Evolutionary conservation across 306 rosid species (phyloP), one percentile per base, ranked within the genome.

Genomic region (Quercus ilex): DNA sequence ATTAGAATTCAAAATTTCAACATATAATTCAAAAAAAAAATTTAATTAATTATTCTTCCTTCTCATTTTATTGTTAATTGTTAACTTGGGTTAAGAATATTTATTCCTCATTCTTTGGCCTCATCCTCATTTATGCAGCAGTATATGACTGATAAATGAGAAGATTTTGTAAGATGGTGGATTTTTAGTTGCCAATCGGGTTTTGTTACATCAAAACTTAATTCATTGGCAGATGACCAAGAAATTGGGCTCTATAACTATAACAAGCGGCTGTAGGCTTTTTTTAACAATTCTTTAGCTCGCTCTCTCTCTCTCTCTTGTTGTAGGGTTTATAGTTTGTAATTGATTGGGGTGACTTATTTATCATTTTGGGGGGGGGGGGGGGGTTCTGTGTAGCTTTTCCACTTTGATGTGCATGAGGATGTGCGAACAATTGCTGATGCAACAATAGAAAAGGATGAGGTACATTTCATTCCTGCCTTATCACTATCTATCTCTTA

Each of bases 331-430:
- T 81, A 67, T 38, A 35, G 67, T 55, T 18, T 64, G 74, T 65
- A 68, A 25, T 84, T 46, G 7, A 30, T 70, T 43, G 31, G 81
- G n/a, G 60, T 64, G 53, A 62, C 75, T 83, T n/a, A 31, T 5
- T 31, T 31, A 31, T 31, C 73, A 11, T 60, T 57, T 76, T 31
- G 31, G 5, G 5, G 35, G 6, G 35, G 35, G 62, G 41, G 19
- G 1, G 20, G 8, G 7, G 9, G 7, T 73, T 64, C 15, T 74
- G 33, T 51, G 12, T 87, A 95, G 97, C 96, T 92, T 81, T 95
- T 95, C 88, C 98, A 92, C 87, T 95, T 95, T 86, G 99, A 92
- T 81, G 94, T 95, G 80, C 98, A 95, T 38, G 96, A 95, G 84
- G 99, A 93, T 82, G 98, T 95, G 51, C 82, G 97, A 74, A 95